Base-by-base conservation (phyloP, 257 asterid genomes). In the Craterostigma plantagineum region DNA sequence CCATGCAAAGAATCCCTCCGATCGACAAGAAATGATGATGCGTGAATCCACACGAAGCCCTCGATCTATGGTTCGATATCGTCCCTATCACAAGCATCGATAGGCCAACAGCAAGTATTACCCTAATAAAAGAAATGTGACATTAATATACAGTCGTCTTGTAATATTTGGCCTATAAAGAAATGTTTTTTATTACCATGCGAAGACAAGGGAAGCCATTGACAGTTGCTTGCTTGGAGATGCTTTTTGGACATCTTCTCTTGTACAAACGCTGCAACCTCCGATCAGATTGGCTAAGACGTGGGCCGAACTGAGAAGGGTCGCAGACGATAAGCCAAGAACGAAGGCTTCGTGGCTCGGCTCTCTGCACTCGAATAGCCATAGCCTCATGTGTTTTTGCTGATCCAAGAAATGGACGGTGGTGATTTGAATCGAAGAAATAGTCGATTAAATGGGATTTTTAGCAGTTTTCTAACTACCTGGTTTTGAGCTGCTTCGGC, bases 141-240 rank as follows among this genome's bases (percentile, higher is more conserved):
- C n/a, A n/a, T n/a, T n/a, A n/a, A n/a, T n/a, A n/a, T n/a, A n/a
- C n/a, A n/a, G n/a, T n/a, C n/a, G n/a, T n/a, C n/a, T n/a, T n/a
- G n/a, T n/a, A n/a, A n/a, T n/a, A n/a, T n/a, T n/a, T n/a, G n/a
- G n/a, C n/a, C n/a, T n/a, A n/a, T n/a, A n/a, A n/a, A n/a, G n/a
- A n/a, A n/a, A n/a, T n/a, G n/a, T n/a, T n/a, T n/a, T n/a, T n/a
- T n/a, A n/a, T 30, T 67, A 76, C 90, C 81, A 73, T 11, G 77
- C 63, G 17, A 77, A 57, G 38, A 73, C 52, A 11, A 73, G 78
- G 64, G 71, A 73, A 9, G 63, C 69, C 18, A 70, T 13, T 0
- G 91, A 67, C 16, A 77, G 33, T 48, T 65, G 69, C 48, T 60
- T 65, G 53, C 64, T 63, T 0, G 83, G 71, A 27, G 91, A 27